Percentiles rank a stretch among this genome's conserved stretches.
Evolutionary conservation across 2,329 filamentous ascomycete species (phyloP).

Genomic region (Plenodomus biglobosus): DNA sequence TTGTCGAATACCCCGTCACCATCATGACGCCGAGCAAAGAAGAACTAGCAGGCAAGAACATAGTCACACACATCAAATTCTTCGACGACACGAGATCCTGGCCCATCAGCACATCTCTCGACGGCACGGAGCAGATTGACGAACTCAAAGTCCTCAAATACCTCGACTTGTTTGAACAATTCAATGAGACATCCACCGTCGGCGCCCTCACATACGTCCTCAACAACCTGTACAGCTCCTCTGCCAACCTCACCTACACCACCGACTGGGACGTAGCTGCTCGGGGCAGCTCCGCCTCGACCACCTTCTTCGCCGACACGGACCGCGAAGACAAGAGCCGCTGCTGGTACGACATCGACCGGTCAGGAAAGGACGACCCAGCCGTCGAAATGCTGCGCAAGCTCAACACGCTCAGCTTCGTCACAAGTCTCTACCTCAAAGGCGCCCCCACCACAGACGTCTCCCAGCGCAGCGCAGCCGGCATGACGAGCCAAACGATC

Average conservation of each 20-base stretch:
- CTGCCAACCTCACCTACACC: slow-evolving; percentile 15
- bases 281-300: slow-evolving; percentile 18
- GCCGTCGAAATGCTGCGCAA: slow-evolving; percentile 25
- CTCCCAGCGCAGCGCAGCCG: not conserved
- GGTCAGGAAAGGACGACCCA: slow-evolving; percentile 19
- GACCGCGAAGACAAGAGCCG: slow-evolving; percentile 8
- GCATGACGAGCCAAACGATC: slow-evolving; percentile 15
- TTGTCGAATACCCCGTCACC: slow-evolving; percentile 24
- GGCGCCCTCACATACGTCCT: slow-evolving; percentile 23
- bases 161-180: slow-evolving; percentile 15
- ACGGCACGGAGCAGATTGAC: slow-evolving; percentile 15
- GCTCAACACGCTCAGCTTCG: slow-evolving; percentile 24
- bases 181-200: slow-evolving; percentile 17
- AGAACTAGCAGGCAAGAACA: slow-evolving; percentile 20
- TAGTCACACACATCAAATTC: slow-evolving; percentile 28
- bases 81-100: slow-evolving; percentile 12
- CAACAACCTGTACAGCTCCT: slow-evolving; percentile 24
- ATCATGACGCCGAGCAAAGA: slow-evolving; percentile 28
- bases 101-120: slow-evolving; percentile 8
- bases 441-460: slow-evolving; percentile 10
- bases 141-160: slow-evolving; percentile 14
- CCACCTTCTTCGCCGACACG: slow-evolving; percentile 19
- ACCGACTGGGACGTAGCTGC: slow-evolving; percentile 20
- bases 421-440: slow-evolving; percentile 18
- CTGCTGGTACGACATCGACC: slow-evolving; percentile 23